phyloP scores from a whole-genome alignment of 139 green algal species.

The Chlamydomonas incerta region DNA sequence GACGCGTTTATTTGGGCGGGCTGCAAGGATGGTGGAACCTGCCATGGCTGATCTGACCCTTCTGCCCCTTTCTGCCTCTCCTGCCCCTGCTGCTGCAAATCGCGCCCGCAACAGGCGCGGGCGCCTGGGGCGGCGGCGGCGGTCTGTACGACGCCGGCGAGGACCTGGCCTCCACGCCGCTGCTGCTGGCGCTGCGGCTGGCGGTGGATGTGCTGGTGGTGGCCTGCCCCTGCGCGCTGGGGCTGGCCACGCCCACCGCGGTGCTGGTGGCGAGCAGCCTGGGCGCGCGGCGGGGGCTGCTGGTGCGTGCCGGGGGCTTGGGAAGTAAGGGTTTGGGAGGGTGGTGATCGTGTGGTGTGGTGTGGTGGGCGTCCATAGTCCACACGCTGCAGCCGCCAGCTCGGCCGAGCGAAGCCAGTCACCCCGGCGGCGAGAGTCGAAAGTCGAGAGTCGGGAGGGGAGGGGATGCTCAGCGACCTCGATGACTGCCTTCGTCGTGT shows the following conservation, averaged over 20 bases:
- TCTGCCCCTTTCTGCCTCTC: too few species aligned
- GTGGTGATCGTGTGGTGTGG: too few species aligned
- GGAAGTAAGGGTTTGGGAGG: not conserved
- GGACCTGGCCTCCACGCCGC: conserved; percentile 37
- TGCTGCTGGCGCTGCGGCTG: conserved; percentile 85
- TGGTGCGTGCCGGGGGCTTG: conserved; percentile 60
- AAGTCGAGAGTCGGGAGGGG: too few species aligned
- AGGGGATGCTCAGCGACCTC: too few species aligned
- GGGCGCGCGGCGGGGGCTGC: conserved; percentile 83
- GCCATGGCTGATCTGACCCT: too few species aligned
- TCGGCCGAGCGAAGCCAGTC: too few species aligned
- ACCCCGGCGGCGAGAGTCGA: too few species aligned
- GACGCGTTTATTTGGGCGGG: too few species aligned
- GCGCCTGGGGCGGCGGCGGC: conserved; percentile 26
- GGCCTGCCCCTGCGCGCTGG: conserved; percentile 96
- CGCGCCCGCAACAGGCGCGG: conserved; percentile 8
- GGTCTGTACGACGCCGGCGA: not conserved
- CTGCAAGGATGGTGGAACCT: too few species aligned
- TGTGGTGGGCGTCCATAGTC: too few species aligned
- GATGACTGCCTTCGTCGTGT: too few species aligned
- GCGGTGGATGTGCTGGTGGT: conserved; percentile 96
- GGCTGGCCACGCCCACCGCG: conserved; percentile 93
- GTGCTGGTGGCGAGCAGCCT: conserved; percentile 89
- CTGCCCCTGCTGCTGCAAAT: not conserved
- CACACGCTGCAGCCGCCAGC: too few species aligned